Conservation (phyloP, 1,139 yeast species). For the Tardiomyces digboiensis region DNA sequence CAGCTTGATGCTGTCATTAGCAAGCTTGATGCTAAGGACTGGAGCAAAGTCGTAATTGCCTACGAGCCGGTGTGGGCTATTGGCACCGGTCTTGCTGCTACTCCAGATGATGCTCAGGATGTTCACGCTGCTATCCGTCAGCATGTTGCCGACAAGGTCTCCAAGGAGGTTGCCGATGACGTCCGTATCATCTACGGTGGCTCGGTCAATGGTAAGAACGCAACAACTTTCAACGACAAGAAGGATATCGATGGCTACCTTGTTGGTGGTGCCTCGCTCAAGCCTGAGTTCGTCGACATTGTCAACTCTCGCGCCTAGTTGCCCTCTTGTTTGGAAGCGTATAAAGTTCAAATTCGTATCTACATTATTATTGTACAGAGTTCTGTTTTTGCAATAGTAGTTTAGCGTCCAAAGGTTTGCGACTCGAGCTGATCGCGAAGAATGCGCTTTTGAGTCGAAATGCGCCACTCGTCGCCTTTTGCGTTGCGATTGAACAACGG, state of each 20-base stretch:
- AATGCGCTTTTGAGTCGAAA: slow-evolving; percentile 30
- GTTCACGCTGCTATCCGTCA: slow-evolving; percentile 87
- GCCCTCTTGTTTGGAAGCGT: no score
- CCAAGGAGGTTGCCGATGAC: slow-evolving; percentile 63
- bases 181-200: slow-evolving; percentile 98
- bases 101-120: slow-evolving; percentile 90
- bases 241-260: slow-evolving; percentile 96
- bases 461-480: slow-evolving; percentile 46
- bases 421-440: not conserved
- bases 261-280: slow-evolving; percentile 99
- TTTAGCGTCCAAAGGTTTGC: not conserved
- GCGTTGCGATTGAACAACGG: slow-evolving; percentile 53
- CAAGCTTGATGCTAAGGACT: slow-evolving; percentile 58
- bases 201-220: slow-evolving; percentile 94
- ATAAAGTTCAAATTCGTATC: no score
- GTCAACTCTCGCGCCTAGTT: slow-evolving; percentile 38
- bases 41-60: slow-evolving; percentile 91
- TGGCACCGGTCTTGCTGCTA: slow-evolving; percentile 99
- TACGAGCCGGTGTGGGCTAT: slow-evolving; percentile 99
- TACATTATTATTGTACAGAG: no score
- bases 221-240: slow-evolving; percentile 84
- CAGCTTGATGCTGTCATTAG: slow-evolving; percentile 87
- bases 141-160: slow-evolving; percentile 69
- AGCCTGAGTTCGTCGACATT: slow-evolving; percentile 96
- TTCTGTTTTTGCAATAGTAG: not conserved